A percentile compares a stretch with the other conserved stretches of the same genome.
phyloP scores from a whole-genome alignment of 2,329 filamentous ascomycete species.

The Canariomyces notabilis region DNA sequence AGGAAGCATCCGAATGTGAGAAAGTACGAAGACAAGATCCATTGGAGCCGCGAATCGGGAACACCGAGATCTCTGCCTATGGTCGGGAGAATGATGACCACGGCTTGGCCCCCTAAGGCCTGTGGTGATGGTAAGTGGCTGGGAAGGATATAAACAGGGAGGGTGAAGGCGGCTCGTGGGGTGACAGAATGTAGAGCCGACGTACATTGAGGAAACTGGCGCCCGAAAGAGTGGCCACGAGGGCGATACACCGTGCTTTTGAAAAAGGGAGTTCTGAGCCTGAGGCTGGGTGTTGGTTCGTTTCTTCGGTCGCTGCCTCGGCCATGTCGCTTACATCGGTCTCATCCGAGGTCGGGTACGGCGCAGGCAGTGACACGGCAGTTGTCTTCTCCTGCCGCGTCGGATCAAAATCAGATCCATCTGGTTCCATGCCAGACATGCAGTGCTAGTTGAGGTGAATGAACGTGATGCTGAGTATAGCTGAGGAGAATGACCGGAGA shows the following conservation, averaged over 20 bases:
- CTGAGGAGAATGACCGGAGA: too few species aligned
- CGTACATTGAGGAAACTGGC: constrained; percentile 52
- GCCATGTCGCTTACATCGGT: constrained; percentile 17
- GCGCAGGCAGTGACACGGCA: background rate
- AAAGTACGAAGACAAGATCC: constrained; percentile 62
- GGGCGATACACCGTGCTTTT: constrained; percentile 47
- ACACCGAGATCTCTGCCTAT: constrained; percentile 53
- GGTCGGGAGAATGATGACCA: constrained; percentile 59
- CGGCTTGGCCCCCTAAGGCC: constrained; percentile 54
- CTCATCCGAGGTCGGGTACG: constrained; percentile 13
- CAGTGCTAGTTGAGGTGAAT: too few species aligned
- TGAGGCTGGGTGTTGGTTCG: constrained; percentile 2
- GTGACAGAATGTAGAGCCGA: too few species aligned
- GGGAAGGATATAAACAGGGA: background rate
- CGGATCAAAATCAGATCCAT: too few species aligned
- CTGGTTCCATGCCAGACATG: too few species aligned
- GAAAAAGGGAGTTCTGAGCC: constrained; percentile 30
- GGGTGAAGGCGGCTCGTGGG: too few species aligned
- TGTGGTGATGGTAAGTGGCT: constrained; percentile 21
- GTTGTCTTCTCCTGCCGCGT: background rate
- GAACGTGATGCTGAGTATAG: too few species aligned
- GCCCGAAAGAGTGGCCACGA: constrained; percentile 51
- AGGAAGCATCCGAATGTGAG: constrained; percentile 64
- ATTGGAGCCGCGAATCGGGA: constrained; percentile 56
- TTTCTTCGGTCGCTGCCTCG: constrained; percentile 3